Evolutionary conservation across 2,329 filamentous ascomycete species (phyloP).

Genomic region (Ophiocordyceps camponoti-floridani): DNA sequence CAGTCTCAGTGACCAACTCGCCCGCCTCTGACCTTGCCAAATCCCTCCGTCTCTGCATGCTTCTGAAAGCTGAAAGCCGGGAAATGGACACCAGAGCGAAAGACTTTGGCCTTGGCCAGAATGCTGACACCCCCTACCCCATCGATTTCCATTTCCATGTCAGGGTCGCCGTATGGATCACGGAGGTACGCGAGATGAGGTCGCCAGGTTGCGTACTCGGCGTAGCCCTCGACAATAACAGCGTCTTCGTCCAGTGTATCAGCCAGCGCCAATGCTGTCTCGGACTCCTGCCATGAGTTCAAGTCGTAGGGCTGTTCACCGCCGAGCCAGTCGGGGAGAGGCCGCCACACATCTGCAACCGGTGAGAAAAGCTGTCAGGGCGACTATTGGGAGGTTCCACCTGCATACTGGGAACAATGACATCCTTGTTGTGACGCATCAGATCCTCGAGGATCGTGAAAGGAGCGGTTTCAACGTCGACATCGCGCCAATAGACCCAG

Average conservation of each 20-base stretch:
- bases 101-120: slow-evolving; percentile 86
- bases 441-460: slow-evolving; percentile 94
- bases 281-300: slow-evolving; percentile 98
- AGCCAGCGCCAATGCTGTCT: slow-evolving; percentile 81
- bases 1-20: too few relatives aligned
- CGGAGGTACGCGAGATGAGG: slow-evolving; percentile 92
- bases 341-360: slow-evolving; percentile 78
- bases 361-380: slow-evolving; percentile 8
- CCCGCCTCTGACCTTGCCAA: slow-evolving; percentile 64
- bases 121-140: slow-evolving; percentile 97
- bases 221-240: slow-evolving; percentile 96
- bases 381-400: background rate
- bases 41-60: slow-evolving; percentile 94
- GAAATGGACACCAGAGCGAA: slow-evolving; percentile 89
- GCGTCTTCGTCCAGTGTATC: slow-evolving; percentile 95
- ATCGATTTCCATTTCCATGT: slow-evolving; percentile 99
- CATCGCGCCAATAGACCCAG: slow-evolving; percentile 99
- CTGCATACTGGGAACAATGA: slow-evolving; percentile 88
- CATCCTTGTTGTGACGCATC: slow-evolving; percentile 97
- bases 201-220: slow-evolving; percentile 95
- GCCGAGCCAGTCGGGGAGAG: slow-evolving; percentile 95
- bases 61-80: slow-evolving; percentile 97
- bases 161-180: slow-evolving; percentile 91
- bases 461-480: slow-evolving; percentile 92
- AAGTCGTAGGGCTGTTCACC: slow-evolving; percentile 96